phyloP scores from a whole-genome alignment of 352 stramenopile genomes.

The Salisapilia sapeloensis region DNA sequence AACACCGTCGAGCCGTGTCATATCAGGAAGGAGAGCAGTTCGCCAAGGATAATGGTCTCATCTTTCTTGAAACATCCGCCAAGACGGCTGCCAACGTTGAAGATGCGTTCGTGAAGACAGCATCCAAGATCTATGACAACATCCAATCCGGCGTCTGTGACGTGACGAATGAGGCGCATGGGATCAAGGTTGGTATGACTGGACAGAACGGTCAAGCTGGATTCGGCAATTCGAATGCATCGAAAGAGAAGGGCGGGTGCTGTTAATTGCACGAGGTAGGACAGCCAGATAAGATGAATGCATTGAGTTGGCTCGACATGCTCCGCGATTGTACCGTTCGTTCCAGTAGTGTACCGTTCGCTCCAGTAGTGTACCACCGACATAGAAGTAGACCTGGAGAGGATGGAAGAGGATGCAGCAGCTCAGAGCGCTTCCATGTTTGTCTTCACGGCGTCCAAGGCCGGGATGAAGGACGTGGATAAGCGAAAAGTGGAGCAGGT shows the following conservation, averaged over 20 bases:
- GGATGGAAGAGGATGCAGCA: too few species aligned
- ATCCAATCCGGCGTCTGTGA: conserved; percentile 91
- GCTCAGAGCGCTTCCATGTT: too few species aligned
- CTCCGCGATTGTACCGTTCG: too few species aligned
- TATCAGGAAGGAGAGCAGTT: conserved; percentile 98
- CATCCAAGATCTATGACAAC: conserved; percentile 93
- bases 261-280: conserved; percentile 30
- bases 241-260: conserved; percentile 47
- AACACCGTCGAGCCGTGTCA: conserved; percentile 89
- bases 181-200: conserved; percentile 82
- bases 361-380: too few species aligned
- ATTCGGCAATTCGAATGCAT: conserved; percentile 61
- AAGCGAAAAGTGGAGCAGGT: conserved; percentile 84
- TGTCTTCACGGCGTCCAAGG: conserved; percentile 74
- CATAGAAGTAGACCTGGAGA: too few species aligned
- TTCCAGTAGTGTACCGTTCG: too few species aligned
- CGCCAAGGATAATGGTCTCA: conserved; percentile 97
- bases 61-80: conserved; percentile 98
- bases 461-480: conserved; percentile 81
- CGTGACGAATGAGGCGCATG: conserved; percentile 87
- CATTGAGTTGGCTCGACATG: too few species aligned
- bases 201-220: conserved; percentile 53
- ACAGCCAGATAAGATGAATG: too few species aligned
- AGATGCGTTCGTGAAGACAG: conserved; percentile 92
- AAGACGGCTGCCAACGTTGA: conserved; percentile 99